phyloP scores from a whole-genome alignment of 352 stramenopile genomes.

The Phytophthora uliginosa region DNA sequence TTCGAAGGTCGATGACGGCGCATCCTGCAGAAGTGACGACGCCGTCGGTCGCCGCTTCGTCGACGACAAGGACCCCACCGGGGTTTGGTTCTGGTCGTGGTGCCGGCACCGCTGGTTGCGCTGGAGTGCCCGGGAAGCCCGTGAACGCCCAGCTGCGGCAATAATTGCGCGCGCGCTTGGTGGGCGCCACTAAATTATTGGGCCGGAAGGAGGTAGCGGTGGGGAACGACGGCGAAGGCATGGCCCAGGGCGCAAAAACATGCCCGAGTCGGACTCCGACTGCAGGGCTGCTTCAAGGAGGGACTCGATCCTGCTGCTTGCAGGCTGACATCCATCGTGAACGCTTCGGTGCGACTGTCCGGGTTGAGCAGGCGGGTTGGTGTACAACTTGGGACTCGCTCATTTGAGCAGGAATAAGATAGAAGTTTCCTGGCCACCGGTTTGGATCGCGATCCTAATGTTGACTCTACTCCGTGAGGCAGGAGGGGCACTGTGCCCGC shows the following conservation, averaged over 20 bases:
- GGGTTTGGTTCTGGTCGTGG: not conserved
- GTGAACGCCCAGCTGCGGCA: not conserved
- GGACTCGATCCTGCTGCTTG: too few species aligned
- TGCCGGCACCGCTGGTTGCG: not conserved
- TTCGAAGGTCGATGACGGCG: conserved; percentile 9
- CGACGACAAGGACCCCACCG: not conserved
- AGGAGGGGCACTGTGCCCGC: not conserved
- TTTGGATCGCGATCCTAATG: not conserved
- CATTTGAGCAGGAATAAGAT: not conserved
- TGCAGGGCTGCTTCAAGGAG: not conserved
- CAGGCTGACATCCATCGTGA: too few species aligned
- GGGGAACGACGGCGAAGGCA: not conserved
- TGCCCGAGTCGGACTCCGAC: not conserved
- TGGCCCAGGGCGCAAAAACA: not conserved
- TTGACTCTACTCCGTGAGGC: not conserved
- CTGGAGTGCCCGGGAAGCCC: not conserved
- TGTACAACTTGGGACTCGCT: not conserved
- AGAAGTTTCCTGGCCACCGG: not conserved
- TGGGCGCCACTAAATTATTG: not conserved
- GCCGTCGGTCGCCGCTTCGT: conserved; percentile 1
- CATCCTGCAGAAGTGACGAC: conserved; percentile 24
- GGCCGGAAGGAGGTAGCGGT: not conserved
- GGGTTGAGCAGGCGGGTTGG: not conserved
- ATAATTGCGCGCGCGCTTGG: not conserved
- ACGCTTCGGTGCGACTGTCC: too few species aligned